Conservation (phyloP, 805 yeast species). For the Torulaspora quercuum region DNA sequence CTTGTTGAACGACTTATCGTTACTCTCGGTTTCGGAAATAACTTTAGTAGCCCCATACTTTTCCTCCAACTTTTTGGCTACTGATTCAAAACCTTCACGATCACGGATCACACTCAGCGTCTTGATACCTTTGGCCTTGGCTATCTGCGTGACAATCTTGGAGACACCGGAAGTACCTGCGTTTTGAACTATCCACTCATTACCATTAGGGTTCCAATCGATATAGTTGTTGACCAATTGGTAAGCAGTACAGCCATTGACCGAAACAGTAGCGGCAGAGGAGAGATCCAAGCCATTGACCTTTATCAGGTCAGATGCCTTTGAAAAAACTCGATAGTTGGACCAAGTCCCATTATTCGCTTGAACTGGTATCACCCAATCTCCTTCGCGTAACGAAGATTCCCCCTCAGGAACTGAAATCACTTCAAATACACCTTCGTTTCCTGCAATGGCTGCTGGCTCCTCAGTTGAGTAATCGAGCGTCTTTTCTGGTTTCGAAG, state of each 20-base stretch:
- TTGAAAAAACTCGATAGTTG: constrained; percentile 64
- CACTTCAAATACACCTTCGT: constrained; percentile 90
- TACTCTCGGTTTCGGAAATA: constrained; percentile 82
- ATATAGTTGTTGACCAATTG: constrained; percentile 73
- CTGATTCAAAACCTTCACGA: constrained; percentile 69
- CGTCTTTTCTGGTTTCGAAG: constrained; percentile 60
- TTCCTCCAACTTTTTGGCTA: constrained; percentile 49
- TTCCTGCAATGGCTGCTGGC: constrained; percentile 85
- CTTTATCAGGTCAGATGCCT: constrained; percentile 50
- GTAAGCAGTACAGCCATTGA: constrained; percentile 90
- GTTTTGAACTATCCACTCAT: constrained; percentile 90
- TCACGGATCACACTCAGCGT: constrained; percentile 87
- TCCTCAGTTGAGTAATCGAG: constrained; percentile 53
- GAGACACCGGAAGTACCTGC: constrained; percentile 98
- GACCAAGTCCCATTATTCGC: constrained; percentile 92
- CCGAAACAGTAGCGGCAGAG: constrained; percentile 85
- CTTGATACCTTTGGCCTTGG: constrained; percentile 69
- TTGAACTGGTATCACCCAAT: constrained; percentile 78
- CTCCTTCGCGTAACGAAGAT: constrained; percentile 55
- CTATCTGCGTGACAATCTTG: constrained; percentile 84
- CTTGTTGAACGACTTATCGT: constrained; percentile 60
- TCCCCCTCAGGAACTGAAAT: constrained; percentile 60
- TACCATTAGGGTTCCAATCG: constrained; percentile 29
- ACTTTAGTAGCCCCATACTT: constrained; percentile 79
- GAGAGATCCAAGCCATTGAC: constrained; percentile 48